A percentile compares a stretch with the other conserved stretches of the same genome.
phyloP scores from a whole-genome alignment of 192 early-diverging fungal genomes.

The Coemansia sp. region DNA sequence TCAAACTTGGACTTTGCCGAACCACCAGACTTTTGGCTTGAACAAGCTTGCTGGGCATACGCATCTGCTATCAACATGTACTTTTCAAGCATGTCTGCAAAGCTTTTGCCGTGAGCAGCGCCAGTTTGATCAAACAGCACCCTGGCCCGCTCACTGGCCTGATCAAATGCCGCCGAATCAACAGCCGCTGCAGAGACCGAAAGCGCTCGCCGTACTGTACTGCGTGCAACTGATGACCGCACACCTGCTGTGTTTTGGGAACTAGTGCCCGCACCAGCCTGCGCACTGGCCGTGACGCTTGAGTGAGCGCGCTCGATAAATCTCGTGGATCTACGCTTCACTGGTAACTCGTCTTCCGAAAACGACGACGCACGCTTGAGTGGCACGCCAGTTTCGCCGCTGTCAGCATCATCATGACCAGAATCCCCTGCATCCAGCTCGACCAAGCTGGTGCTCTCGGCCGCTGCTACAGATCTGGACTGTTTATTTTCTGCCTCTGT shows the following conservation, averaged over 20 bases:
- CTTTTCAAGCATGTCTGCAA: constrained; percentile 7
- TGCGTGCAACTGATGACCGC: constrained; percentile 7
- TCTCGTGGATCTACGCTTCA: constrained; percentile 45
- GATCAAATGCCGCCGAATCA: constrained; percentile 16
- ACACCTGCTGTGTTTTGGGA: neutral
- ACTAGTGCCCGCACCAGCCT: neutral
- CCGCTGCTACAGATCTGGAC: neutral
- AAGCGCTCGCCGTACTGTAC: neutral
- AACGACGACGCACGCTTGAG: constrained; percentile 27
- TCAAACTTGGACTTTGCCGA: neutral
- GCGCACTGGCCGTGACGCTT: neutral
- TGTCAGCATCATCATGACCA: neutral
- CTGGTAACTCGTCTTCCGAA: constrained; percentile 50
- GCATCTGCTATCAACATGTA: neutral
- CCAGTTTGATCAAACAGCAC: constrained; percentile 13
- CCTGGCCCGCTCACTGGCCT: constrained; percentile 5
- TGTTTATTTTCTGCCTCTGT: neutral
- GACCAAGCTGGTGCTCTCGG: neutral
- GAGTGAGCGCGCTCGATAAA: constrained; percentile 39
- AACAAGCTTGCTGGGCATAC: neutral
- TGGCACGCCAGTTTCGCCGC: neutral
- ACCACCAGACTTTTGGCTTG: neutral
- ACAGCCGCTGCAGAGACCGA: constrained; percentile 5
- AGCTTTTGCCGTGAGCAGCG: neutral
- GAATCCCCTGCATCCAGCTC: neutral